Percentiles rank a stretch among this genome's conserved stretches.
phyloP scores from a whole-genome alignment of 1,139 yeast species.

The Hyphopichia buzzinii region DNA sequence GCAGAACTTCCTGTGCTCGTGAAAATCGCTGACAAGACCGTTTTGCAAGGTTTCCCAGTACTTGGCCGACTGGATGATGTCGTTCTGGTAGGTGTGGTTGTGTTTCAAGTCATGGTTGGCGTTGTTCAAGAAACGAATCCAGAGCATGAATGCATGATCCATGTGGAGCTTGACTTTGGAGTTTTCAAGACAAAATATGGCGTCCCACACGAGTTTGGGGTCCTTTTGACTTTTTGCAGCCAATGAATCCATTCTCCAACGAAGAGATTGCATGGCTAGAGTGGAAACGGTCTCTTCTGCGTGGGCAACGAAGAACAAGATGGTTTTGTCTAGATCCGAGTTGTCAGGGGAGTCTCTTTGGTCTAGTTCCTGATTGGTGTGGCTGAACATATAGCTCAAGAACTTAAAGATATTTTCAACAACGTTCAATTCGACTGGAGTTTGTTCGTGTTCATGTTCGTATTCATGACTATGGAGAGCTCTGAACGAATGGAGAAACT shows the following conservation, averaged over 20 bases:
- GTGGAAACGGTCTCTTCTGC: conserved; percentile 33
- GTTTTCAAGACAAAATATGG: conserved; percentile 35
- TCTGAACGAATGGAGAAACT: conserved; percentile 31
- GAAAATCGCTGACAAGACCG: conserved; percentile 56
- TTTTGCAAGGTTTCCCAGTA: conserved; percentile 64
- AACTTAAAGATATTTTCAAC: neutral
- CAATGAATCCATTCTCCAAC: conserved; percentile 48
- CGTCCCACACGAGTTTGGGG: conserved; percentile 40
- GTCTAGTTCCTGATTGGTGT: neutral
- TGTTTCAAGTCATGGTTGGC: conserved; percentile 13
- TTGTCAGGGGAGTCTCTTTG: neutral
- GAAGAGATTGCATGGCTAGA: conserved; percentile 14
- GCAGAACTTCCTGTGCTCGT: conserved; percentile 73
- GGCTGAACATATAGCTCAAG: conserved; percentile 2
- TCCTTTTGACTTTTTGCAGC: conserved; percentile 19
- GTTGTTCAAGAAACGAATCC: conserved; percentile 51
- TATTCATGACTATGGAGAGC: conserved; percentile 8
- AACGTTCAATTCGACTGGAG: neutral
- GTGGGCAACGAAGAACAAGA: conserved; percentile 23
- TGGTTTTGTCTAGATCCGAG: neutral
- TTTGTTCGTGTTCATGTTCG: neutral
- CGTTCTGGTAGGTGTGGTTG: conserved; percentile 25
- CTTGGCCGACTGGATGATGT: conserved; percentile 21
- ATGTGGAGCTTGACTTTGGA: conserved; percentile 29
- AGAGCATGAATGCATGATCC: conserved; percentile 48